Evolutionary conservation across 148 eudicot species (phyloP), one percentile per base, ranked within the genome.

Genomic region (Rhododendron ovatum): DNA sequence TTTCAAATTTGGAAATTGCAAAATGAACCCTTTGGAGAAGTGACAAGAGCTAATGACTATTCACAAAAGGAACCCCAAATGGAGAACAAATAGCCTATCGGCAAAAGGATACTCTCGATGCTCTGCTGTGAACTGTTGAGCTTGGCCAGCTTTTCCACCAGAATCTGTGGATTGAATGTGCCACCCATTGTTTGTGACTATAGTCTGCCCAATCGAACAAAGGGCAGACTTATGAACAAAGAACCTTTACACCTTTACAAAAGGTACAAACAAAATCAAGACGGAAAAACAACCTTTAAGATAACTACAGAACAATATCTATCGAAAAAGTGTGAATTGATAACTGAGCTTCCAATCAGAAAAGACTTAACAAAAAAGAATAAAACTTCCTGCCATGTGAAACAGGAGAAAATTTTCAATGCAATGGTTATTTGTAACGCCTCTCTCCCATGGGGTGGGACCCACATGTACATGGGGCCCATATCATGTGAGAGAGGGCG

Each of bases 51-150:
- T 3, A 53, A 53, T 53, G 57, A 13, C 3, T 3, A 53, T 53
- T 53, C 57, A 53, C 1, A 55, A 55, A 53, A 53, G 18, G 18
- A 53, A 53, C 26, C 24, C 26, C 39, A 80, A 33, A 35, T 35
- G n/a, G 48, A 39, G 50, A 82, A 59, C 22, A 17, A 55, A 55
- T 18, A 55, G 61, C 61, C 7, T 17, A 17, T 18, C 24, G 24
- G 22, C 45, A 47, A 33, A 77, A 94, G 97, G 99, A 96, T 96
- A 96, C 99, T 95, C 86, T 96, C 99, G 61, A 96, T 96, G 91
- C 99, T 96, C 89, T 94, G 95, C 90, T 96, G 98, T 83, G 99
- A 89, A 83, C 81, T 93, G 87, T 95, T 96, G 87, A 96, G 98
- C 92, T 94, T 95, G 48, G 91, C 82, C 90, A 96, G 84, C 92